phyloP scores from a whole-genome alignment of 2,329 filamentous ascomycete genomes.

The Curvularia verruculosa region DNA sequence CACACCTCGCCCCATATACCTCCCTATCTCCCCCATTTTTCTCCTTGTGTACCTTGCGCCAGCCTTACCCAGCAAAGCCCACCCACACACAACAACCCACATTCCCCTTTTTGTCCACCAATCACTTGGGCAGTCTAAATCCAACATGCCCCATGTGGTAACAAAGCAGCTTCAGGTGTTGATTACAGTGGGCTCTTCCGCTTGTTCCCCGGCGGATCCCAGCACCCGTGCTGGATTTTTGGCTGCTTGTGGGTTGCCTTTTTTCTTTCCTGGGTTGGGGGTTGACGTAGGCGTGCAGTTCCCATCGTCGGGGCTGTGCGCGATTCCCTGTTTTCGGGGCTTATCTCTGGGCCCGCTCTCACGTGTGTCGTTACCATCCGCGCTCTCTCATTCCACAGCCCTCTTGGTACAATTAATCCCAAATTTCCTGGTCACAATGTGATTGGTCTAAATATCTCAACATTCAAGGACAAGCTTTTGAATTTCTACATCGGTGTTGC shows the following conservation, averaged over 20 bases:
- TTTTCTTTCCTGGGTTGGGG: not conserved
- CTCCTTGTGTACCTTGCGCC: not conserved
- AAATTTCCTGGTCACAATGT: not conserved
- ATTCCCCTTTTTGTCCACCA: not conserved
- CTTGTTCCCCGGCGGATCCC: not conserved
- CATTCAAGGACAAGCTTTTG: not conserved
- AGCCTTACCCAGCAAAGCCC: not conserved
- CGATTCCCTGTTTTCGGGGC: not conserved
- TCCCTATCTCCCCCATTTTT: not conserved
- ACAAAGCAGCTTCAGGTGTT: not conserved
- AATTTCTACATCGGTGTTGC: not conserved
- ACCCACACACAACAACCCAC: not conserved
- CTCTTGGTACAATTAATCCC: not conserved
- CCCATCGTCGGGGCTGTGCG: too few relatives aligned
- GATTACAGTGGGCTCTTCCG: not conserved
- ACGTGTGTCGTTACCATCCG: not conserved
- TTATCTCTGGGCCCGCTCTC: not conserved
- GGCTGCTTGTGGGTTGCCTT: not conserved
- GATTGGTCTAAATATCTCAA: not conserved
- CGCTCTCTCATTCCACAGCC: not conserved
- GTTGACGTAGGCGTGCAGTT: not conserved
- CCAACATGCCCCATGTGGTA: not conserved
- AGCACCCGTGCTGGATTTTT: not conserved
- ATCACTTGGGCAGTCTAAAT: not conserved
- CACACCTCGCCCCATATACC: not conserved